A percentile compares a stretch with the other conserved stretches of the same genome.
Evolutionary conservation across 169 alveolate species (phyloP).

Genomic region (Cyclospora cayetanensis): DNA sequence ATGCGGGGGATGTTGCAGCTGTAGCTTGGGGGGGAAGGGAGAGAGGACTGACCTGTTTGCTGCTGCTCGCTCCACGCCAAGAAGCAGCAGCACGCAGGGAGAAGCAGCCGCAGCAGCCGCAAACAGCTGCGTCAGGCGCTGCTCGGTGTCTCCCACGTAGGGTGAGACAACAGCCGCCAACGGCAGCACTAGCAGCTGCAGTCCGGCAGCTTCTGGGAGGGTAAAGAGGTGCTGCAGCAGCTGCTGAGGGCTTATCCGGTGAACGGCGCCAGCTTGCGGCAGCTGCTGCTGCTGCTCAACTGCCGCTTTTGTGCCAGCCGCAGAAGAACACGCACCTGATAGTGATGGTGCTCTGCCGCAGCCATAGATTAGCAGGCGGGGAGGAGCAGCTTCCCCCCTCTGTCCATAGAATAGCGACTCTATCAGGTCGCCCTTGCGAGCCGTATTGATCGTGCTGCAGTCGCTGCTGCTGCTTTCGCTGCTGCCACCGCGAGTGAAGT

Average conservation of each 20-base stretch:
- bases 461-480: neutral
- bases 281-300: neutral
- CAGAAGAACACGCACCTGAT: too few relatives aligned
- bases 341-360: conserved; percentile 7
- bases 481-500: conserved; percentile 10
- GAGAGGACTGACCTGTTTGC: neutral
- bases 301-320: neutral
- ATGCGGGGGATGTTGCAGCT: conserved; percentile 7
- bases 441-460: neutral
- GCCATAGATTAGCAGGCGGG: conserved; percentile 11
- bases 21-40: neutral
- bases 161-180: conserved; percentile 11
- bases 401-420: neutral
- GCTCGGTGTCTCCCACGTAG: neutral
- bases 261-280: neutral
- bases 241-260: conserved; percentile 20
- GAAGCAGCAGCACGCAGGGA: conserved; percentile 40
- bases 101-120: conserved; percentile 41
- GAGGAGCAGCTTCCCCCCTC: neutral
- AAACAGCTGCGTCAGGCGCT: conserved; percentile 28
- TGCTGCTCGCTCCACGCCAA: neutral
- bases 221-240: neutral
- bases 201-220: neutral
- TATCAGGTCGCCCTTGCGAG: too few relatives aligned
- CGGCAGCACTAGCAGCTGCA: conserved; percentile 24